Evolutionary conservation across 345 rosid species (phyloP).

Genomic region (Syzygium aqueum): DNA sequence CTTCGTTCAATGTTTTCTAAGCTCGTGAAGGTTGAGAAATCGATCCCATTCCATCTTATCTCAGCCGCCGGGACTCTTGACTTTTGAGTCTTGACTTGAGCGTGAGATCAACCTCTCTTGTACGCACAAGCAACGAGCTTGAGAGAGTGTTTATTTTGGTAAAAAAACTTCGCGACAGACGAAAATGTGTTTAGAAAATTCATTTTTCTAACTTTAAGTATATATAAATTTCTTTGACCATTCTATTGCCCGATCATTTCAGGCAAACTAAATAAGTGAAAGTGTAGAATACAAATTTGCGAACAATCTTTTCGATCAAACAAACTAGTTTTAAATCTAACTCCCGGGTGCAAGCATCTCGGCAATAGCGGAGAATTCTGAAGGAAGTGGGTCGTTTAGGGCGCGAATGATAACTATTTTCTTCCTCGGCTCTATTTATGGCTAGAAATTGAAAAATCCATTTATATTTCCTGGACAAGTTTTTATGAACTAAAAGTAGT

Average conservation of each 20-base stretch:
- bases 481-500: no score
- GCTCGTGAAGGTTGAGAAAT: neutral
- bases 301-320: no score
- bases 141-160: neutral
- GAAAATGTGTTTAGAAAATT: neutral
- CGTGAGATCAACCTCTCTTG: neutral
- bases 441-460: no score
- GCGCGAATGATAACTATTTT: no score
- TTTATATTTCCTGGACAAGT: no score
- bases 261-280: fast-evolving
- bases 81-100: neutral
- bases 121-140: neutral
- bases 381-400: neutral
- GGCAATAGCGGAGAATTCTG: neutral
- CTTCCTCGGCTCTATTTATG: no score
- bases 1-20: neutral
- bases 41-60: neutral
- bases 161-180: neutral
- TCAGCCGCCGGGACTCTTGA: neutral
- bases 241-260: neutral
- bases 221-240: neutral
- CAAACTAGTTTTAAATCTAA: neutral
- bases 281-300: neutral
- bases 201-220: neutral
- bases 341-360: neutral